phyloP scores from a whole-genome alignment of 352 stramenopile genomes.

The Phytophthora sp. region DNA sequence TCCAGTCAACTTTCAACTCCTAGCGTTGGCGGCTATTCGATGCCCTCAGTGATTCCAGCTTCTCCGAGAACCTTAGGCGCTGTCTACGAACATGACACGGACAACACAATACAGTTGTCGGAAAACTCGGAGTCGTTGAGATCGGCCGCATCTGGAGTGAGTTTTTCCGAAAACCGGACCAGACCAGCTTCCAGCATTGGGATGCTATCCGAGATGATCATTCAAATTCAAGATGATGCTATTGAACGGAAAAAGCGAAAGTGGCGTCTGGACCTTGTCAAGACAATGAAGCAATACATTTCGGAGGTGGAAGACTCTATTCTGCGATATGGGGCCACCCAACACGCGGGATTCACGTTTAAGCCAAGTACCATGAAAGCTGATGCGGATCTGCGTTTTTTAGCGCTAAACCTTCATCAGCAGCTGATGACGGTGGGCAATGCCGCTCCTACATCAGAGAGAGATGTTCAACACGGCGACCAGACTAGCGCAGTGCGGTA shows the following conservation, averaged over 20 bases:
- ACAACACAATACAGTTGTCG: conserved; percentile 19
- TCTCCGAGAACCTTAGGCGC: conserved; percentile 39
- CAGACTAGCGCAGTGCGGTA: conserved; percentile 49
- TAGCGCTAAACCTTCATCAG: conserved; percentile 87
- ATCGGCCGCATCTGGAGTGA: conserved; percentile 16
- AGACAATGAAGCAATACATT: conserved; percentile 84
- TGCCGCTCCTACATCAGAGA: conserved; percentile 65
- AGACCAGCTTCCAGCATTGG: conserved; percentile 59
- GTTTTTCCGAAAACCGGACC: conserved; percentile 29
- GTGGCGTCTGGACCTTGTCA: conserved; percentile 75
- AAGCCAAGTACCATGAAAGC: conserved; percentile 91
- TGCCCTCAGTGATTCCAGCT: conserved; percentile 32
- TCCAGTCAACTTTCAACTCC: conserved; percentile 58
- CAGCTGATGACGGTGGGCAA: conserved; percentile 83
- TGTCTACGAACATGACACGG: conserved; percentile 44
- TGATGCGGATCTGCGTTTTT: conserved; percentile 73
- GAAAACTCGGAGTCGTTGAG: conserved; percentile 18
- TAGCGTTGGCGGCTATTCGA: conserved; percentile 40
- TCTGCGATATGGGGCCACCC: conserved; percentile 68
- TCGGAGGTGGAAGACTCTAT: conserved; percentile 82
- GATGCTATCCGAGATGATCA: conserved; percentile 88
- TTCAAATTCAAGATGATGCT: conserved; percentile 85
- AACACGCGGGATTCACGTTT: conserved; percentile 77
- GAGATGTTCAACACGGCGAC: conserved; percentile 53
- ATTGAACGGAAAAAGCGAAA: conserved; percentile 83